These are phyloP conservation scores for Penicillium rolfsii DNA, from an alignment of 2,329 filamentous ascomycete species.

Conservation along the genomic window DNA sequence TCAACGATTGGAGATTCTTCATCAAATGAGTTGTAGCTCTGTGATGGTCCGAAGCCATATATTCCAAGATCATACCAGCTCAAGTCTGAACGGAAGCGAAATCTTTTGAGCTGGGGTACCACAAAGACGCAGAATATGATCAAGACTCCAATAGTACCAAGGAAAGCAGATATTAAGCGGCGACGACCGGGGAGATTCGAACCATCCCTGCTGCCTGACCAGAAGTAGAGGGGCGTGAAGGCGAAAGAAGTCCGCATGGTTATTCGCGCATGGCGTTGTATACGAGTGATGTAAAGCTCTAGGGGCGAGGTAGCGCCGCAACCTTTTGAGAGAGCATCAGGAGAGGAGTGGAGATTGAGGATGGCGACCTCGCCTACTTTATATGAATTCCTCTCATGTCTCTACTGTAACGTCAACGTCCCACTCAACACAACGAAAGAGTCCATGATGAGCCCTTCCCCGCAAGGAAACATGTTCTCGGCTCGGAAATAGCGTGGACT, in stretches of 20 bases:
- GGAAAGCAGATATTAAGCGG: conserved; percentile 9
- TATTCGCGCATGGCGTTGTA: conserved; percentile 26
- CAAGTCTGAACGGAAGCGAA: conserved; percentile 24
- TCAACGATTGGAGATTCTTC: conserved; percentile 34
- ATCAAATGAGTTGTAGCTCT: conserved; percentile 34
- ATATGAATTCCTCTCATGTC: background rate
- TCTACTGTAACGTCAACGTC: background rate
- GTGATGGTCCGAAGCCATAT: conserved; percentile 37
- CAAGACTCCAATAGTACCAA: conserved; percentile 10
- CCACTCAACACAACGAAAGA: background rate
- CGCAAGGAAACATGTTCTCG: conserved; percentile 7
- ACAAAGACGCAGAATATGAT: conserved; percentile 20
- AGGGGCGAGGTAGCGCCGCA: background rate
- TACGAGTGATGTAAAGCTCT: background rate
- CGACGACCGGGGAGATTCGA: background rate
- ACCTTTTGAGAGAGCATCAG: background rate
- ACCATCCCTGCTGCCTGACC: conserved; percentile 15
- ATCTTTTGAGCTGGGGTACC: conserved; percentile 22
- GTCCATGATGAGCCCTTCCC: conserved; percentile 2
- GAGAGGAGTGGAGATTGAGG: background rate
- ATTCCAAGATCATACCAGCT: conserved; percentile 37
- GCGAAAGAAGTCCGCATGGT: conserved; percentile 21
- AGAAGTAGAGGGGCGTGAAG: conserved; percentile 16
- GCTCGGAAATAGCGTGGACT: conserved; percentile 2
- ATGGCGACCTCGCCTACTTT: background rate